phyloP scores from a whole-genome alignment of 371 early-diverging fungal genomes.

The Mortierella sp. region DNA sequence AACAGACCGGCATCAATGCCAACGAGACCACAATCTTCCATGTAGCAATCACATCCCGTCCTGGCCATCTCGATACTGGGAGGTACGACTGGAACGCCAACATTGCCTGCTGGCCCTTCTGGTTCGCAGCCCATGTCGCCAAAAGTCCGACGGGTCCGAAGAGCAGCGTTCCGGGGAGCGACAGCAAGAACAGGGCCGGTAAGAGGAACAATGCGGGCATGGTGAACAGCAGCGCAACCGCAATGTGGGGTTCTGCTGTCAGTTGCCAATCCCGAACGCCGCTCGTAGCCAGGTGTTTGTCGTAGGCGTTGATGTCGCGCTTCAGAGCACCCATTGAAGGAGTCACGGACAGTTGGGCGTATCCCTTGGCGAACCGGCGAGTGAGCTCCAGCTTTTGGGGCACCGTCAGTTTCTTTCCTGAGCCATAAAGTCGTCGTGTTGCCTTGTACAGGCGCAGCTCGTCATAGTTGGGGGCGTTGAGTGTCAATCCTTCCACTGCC shows the following conservation, averaged over 20 bases:
- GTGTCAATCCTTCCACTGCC: constrained; percentile 45
- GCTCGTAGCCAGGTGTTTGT: constrained; percentile 23
- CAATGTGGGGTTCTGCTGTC: constrained; percentile 41
- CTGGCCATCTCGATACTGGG: constrained; percentile 60
- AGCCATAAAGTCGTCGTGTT: constrained; percentile 48
- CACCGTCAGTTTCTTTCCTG: constrained; percentile 39
- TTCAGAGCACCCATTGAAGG: constrained; percentile 30
- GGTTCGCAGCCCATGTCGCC: constrained; percentile 56
- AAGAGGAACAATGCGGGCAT: constrained; percentile 49
- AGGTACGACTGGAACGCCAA: constrained; percentile 58
- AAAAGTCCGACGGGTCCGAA: constrained; percentile 57
- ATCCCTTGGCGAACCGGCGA: constrained; percentile 50
- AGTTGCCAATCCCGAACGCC: constrained; percentile 46
- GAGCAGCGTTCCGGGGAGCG: constrained; percentile 55
- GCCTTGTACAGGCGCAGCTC: constrained; percentile 50
- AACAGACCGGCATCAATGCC: constrained; percentile 53
- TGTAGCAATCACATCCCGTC: constrained; percentile 61
- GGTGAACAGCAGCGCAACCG: constrained; percentile 36
- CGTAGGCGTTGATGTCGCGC: constrained; percentile 49
- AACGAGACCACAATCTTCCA: constrained; percentile 60
- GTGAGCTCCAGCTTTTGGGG: constrained; percentile 54
- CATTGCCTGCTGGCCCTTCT: constrained; percentile 60
- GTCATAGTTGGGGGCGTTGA: constrained; percentile 56
- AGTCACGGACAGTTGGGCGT: constrained; percentile 17
- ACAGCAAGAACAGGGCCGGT: constrained; percentile 40